phyloP scores from a whole-genome alignment of 2,329 filamentous ascomycete species.

The Botryotinia convoluta region DNA sequence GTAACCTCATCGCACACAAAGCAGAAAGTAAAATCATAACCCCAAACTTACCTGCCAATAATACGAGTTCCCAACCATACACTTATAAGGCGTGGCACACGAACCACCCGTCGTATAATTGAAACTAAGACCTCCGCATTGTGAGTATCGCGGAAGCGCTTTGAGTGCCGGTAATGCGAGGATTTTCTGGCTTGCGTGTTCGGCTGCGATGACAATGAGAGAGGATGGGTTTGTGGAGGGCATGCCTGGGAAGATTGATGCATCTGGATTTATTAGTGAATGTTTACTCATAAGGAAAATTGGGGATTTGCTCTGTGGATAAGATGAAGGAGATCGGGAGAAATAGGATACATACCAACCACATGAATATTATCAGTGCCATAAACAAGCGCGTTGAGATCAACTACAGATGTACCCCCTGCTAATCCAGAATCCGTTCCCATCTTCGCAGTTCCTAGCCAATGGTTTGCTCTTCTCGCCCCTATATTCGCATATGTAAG shows the following conservation, averaged over 20 bases:
- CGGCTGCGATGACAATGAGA: constrained; percentile 62
- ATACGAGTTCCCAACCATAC: constrained; percentile 27
- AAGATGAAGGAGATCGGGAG: constrained; percentile 38
- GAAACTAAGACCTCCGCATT: constrained; percentile 32
- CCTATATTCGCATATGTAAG: constrained; percentile 33
- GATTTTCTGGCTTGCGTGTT: constrained; percentile 44
- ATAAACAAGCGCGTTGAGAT: constrained; percentile 61
- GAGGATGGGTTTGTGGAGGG: constrained; percentile 66
- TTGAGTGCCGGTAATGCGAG: constrained; percentile 22
- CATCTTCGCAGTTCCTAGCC: constrained; percentile 58
- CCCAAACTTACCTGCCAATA: constrained; percentile 26
- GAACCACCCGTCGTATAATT: constrained; percentile 16
- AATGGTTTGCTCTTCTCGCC: constrained; percentile 39
- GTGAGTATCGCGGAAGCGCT: constrained; percentile 22
- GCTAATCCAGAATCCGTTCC: constrained; percentile 49
- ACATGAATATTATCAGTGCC: constrained; percentile 68
- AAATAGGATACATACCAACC: constrained; percentile 43
- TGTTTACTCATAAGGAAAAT: not conserved
- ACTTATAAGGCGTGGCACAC: constrained; percentile 24
- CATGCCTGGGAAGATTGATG: constrained; percentile 64
- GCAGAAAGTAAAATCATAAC: no score
- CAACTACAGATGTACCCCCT: constrained; percentile 58
- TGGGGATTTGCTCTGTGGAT: constrained; percentile 28
- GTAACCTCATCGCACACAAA: no score
- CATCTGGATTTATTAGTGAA: not conserved